Evolutionary conservation across 805 yeast species (phyloP).

Genomic region (Maudiozyma barnettii): DNA sequence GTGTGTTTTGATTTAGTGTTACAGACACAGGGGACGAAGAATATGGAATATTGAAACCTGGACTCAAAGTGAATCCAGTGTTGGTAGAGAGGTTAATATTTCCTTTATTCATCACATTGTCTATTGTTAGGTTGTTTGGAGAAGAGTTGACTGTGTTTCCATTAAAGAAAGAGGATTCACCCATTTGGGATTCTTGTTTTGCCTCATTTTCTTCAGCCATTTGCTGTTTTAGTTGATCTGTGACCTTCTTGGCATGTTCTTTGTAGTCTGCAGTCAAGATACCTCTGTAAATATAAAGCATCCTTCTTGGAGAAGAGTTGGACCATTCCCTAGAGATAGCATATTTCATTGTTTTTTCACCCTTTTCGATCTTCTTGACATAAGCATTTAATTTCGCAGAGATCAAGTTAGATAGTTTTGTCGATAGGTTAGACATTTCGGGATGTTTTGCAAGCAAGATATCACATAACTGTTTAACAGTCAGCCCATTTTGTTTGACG

Average conservation of each 20-base stretch:
- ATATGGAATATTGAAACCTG: slow-evolving; percentile 47
- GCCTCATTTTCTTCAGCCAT: slow-evolving; percentile 3
- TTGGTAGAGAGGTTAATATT: slow-evolving; percentile 3
- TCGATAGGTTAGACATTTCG: slow-evolving; percentile 71
- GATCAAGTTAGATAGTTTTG: slow-evolving; percentile 72
- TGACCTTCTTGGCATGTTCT: slow-evolving; percentile 56
- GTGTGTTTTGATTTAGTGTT: slow-evolving; percentile 30
- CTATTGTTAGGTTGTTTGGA: not conserved
- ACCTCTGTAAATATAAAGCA: slow-evolving; percentile 83
- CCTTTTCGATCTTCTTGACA: slow-evolving; percentile 77
- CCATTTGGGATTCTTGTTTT: no score
- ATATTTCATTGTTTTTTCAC: slow-evolving; percentile 61
- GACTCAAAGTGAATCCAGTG: slow-evolving; percentile 18
- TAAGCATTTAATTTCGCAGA: slow-evolving; percentile 79
- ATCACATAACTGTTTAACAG: slow-evolving; percentile 84
- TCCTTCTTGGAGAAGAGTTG: slow-evolving; percentile 78
- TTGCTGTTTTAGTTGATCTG: slow-evolving; percentile 20
- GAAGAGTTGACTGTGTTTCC: not conserved
- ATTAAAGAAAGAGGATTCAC: no score
- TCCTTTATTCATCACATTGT: not conserved
- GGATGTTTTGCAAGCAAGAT: slow-evolving; percentile 65
- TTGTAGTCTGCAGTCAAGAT: slow-evolving; percentile 66
- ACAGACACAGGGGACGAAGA: slow-evolving; percentile 73
- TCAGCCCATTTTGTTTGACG: slow-evolving; percentile 66
- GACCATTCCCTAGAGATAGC: slow-evolving; percentile 86